Base-by-base conservation (phyloP, 371 early-diverging fungal genomes). In the Lichtheimia corymbifera region DNA sequence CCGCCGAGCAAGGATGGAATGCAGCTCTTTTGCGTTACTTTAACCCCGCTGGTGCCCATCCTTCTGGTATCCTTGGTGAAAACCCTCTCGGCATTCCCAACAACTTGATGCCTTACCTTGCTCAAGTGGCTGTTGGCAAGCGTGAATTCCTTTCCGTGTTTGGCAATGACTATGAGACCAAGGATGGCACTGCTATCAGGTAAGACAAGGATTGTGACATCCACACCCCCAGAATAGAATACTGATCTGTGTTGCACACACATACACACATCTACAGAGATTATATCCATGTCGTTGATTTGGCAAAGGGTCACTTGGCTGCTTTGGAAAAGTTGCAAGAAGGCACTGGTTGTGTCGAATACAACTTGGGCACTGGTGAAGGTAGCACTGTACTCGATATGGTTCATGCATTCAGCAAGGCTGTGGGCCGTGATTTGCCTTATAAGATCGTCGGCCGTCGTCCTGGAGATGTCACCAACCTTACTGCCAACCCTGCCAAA, bases 301-400 rank as follows among this genome's bases (percentile, higher is more conserved):
- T 96, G 54, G 92, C 95, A 7, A 68, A 74, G 51, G 96, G 94
- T 17, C 97, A 97, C 67, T 80, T 96, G 15, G 84, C 83, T 12
- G 96, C 97, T 0, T 71, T 96, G 22, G 74, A 87, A 55, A 86
- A 89, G 53, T 82, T 93, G 61, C 63, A 76, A 12, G 78, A 73
- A 35, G 57, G 73, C 40, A 65, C 66, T 54, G 85, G 85, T 7
- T 91, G 89, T 70, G 82, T 83, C 50, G 79, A 76, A 41, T 96
- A 88, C 70, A 97, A 97, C 63, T 80, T 97, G 42, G 97, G 97
- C 53, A 90, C 93, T 5, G 97, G 97, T 40, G 59, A 71, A 14
- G 96, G 96, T 41, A 86, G 83, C 67, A 88, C 95, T 1, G 97
- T 97, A 20, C 73, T 94, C 52, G 93, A 96, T 35, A 92, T 97